These are phyloP conservation scores for Leptomonas seymouri DNA, from an alignment of 208 protist genomes.

Conservation along the genomic window DNA sequence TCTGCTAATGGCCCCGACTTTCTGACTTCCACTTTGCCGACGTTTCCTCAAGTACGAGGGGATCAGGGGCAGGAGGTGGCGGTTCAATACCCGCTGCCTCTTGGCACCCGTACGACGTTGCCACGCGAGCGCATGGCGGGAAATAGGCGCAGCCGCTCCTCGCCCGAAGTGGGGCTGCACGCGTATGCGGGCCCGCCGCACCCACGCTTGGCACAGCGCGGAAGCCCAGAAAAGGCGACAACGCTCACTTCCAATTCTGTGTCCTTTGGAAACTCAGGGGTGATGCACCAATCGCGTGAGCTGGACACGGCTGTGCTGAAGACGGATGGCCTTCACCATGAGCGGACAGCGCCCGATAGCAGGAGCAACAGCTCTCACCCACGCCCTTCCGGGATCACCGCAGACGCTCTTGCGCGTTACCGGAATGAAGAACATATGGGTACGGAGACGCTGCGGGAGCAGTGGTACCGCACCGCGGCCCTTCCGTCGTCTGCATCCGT, in stretches of 20 bases:
- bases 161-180: not conserved
- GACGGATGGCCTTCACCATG: too few species aligned
- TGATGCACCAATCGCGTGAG: too few species aligned
- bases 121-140: not conserved
- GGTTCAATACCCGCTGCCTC: not conserved
- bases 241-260: not conserved
- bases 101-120: not conserved
- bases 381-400: not conserved
- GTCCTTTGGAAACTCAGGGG: too few species aligned
- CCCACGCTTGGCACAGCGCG: not conserved
- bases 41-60: not conserved
- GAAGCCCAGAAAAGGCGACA: not conserved
- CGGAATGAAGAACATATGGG: not conserved
- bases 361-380: not conserved
- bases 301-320: too few species aligned
- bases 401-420: not conserved
- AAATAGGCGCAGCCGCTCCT: not conserved
- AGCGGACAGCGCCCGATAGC: too few species aligned
- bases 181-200: not conserved
- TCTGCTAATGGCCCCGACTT: not conserved
- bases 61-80: not conserved
- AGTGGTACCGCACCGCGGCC: constrained; percentile 8
- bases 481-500: not conserved
- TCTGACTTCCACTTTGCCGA: not conserved
- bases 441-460: not conserved